Evolutionary conservation across 2,329 filamentous ascomycete genomes (phyloP).

Genomic region (Scleromitrula shiraiana): DNA sequence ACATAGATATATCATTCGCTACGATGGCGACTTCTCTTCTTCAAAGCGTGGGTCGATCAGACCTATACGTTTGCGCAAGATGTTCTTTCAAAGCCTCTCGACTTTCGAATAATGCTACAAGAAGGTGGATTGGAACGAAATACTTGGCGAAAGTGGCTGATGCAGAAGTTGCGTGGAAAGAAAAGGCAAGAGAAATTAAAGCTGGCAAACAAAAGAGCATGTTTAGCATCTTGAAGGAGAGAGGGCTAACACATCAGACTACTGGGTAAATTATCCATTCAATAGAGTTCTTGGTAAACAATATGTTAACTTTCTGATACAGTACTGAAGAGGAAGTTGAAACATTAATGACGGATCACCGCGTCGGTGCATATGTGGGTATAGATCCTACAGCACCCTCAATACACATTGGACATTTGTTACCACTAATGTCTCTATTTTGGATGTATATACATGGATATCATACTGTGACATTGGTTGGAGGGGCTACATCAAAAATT

Average conservation of each 20-base stretch:
- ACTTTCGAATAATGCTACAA: slow-evolving; percentile 9
- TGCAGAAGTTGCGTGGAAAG: slow-evolving; percentile 38
- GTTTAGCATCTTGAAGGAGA: slow-evolving; percentile 59
- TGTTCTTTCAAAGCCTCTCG: slow-evolving; percentile 21
- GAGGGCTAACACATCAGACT: slow-evolving; percentile 66
- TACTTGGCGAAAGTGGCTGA: slow-evolving; percentile 31
- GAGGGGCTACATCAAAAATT: slow-evolving; percentile 68
- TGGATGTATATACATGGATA: slow-evolving; percentile 77
- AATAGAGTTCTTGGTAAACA: background rate
- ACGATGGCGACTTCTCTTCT: slow-evolving; percentile 26
- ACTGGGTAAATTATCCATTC: slow-evolving; percentile 54
- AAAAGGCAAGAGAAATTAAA: slow-evolving; percentile 39
- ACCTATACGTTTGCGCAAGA: slow-evolving; percentile 26
- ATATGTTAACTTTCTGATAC: slow-evolving; percentile 12
- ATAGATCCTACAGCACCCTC: slow-evolving; percentile 76
- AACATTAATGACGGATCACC: slow-evolving; percentile 53
- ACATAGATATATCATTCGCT: slow-evolving; percentile 2
- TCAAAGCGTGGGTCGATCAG: slow-evolving; percentile 18
- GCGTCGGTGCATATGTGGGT: slow-evolving; percentile 70
- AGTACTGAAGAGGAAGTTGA: slow-evolving; percentile 44
- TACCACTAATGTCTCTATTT: slow-evolving; percentile 76
- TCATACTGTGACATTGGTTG: slow-evolving; percentile 57
- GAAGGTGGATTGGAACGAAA: slow-evolving; percentile 25
- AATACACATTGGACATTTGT: slow-evolving; percentile 70
- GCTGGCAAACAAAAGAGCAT: slow-evolving; percentile 44